phyloP scores from a whole-genome alignment of 495 filamentous ascomycete species.

The Neurospora sp. region DNA sequence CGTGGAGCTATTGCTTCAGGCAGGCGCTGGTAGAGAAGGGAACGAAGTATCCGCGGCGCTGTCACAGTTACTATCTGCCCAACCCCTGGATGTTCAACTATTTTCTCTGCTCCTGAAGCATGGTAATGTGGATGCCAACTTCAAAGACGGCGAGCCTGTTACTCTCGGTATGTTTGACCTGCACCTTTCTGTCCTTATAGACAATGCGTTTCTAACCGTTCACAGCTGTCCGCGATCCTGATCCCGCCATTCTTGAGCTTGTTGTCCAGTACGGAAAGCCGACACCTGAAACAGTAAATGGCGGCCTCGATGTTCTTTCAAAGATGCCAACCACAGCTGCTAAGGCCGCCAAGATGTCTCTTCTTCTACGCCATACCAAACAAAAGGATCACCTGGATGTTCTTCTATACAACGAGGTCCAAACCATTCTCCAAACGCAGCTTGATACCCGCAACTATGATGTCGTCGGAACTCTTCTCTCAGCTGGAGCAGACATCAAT shows the following conservation, averaged over 20 bases:
- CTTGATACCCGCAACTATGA: slow-evolving; percentile 17
- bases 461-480: slow-evolving; percentile 26
- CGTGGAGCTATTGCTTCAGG: slow-evolving; percentile 26
- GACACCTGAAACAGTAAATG: slow-evolving; percentile 19
- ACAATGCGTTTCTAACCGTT: slow-evolving; percentile 1
- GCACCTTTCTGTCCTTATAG: not conserved
- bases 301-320: slow-evolving; percentile 22
- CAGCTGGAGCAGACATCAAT: slow-evolving; percentile 35
- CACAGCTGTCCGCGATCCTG: slow-evolving; percentile 22
- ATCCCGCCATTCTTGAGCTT: slow-evolving; percentile 30
- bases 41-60: slow-evolving; percentile 27
- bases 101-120: slow-evolving; percentile 28
- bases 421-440: slow-evolving; percentile 22
- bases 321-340: slow-evolving; percentile 19
- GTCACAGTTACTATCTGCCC: slow-evolving; percentile 18
- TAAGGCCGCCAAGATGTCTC: slow-evolving; percentile 29
- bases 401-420: slow-evolving; percentile 32
- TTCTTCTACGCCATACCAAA: slow-evolving; percentile 25
- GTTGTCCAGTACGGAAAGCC: slow-evolving; percentile 32
- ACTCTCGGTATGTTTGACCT: slow-evolving; percentile 12
- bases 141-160: slow-evolving; percentile 25
- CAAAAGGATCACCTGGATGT: slow-evolving; percentile 23
- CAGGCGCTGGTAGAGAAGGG: slow-evolving; percentile 25
- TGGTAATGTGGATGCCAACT: slow-evolving; percentile 35
- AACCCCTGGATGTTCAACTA: slow-evolving; percentile 29